Conservation (phyloP, 495 filamentous ascomycete species). For the Choiromyces venosus region DNA sequence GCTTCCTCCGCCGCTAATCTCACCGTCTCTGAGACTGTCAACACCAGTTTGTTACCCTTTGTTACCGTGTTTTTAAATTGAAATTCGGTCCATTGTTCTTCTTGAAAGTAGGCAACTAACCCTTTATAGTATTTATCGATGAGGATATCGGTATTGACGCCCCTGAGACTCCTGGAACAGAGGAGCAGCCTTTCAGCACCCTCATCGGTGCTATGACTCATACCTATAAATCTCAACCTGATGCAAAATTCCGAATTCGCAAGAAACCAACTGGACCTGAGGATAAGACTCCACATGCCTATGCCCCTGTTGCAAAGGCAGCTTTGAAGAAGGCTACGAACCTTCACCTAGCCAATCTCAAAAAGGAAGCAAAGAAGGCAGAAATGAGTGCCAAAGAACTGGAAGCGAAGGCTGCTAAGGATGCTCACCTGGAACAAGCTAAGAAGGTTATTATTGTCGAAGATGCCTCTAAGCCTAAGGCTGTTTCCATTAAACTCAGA, state of each 20-base stretch:
- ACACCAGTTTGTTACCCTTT: conserved; percentile 29
- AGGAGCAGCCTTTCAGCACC: conserved; percentile 61
- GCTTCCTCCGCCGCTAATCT: conserved; percentile 28
- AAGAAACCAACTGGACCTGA: conserved; percentile 57
- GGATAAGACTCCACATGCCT: conserved; percentile 54
- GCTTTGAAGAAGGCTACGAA: conserved; percentile 65
- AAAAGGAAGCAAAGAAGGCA: conserved; percentile 55
- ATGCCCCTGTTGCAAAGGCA: conserved; percentile 62
- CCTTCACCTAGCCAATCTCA: conserved; percentile 55
- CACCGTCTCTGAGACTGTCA: conserved; percentile 20
- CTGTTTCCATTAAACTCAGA: conserved; percentile 67
- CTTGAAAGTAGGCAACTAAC: not conserved
- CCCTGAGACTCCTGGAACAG: conserved; percentile 52
- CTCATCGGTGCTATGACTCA: conserved; percentile 61
- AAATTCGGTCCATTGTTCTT: not conserved
- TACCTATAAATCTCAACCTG: conserved; percentile 45
- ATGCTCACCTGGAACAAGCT: conserved; percentile 55
- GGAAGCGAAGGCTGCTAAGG: conserved; percentile 53
- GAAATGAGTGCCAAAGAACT: conserved; percentile 50
- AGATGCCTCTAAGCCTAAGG: conserved; percentile 70
- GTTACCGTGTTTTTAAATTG: conserved; percentile 11
- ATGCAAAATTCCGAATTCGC: conserved; percentile 56
- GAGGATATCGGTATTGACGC: conserved; percentile 63
- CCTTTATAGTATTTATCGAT: conserved; percentile 57
- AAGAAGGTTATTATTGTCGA: conserved; percentile 80